Evolutionary conservation across 1,139 yeast species (phyloP).

Genomic region (Wickerhamomyces sp.): DNA sequence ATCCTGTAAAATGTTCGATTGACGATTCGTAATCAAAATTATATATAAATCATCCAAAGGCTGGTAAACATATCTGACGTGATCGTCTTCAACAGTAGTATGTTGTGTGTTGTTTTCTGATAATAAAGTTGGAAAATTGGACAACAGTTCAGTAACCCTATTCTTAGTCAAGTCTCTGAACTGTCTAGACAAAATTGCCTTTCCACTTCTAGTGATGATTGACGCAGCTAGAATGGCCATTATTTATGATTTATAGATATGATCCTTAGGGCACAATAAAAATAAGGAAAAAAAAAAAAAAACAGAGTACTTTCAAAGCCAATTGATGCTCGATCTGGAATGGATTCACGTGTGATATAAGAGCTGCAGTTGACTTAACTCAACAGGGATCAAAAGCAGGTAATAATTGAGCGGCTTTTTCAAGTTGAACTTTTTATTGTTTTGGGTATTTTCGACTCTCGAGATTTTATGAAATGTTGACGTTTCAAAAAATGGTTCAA

Average conservation of each 20-base stretch:
- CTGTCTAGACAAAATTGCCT: constrained; percentile 89
- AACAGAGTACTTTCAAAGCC: neutral
- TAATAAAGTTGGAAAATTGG: constrained; percentile 81
- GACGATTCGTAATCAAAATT: constrained; percentile 85
- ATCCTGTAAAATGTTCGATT: constrained; percentile 91
- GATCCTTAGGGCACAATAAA: neutral
- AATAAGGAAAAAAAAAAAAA: too few relatives aligned
- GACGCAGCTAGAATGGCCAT: constrained; percentile 90
- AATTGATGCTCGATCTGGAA: too few relatives aligned
- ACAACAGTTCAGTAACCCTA: constrained; percentile 78
- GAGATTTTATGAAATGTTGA: constrained; percentile 10
- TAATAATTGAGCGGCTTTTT: too few relatives aligned
- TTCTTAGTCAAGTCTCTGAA: constrained; percentile 83
- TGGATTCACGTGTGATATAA: too few relatives aligned
- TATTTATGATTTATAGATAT: neutral
- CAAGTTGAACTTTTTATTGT: constrained; percentile 1
- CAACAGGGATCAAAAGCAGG: too few relatives aligned
- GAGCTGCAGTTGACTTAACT: too few relatives aligned
- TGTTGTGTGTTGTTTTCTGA: constrained; percentile 74
- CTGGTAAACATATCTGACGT: constrained; percentile 90
- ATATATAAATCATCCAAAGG: constrained; percentile 94
- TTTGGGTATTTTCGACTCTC: neutral
- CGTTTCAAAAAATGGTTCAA: constrained; percentile 10
- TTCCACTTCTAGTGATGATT: constrained; percentile 92
- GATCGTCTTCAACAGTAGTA: constrained; percentile 91